Evolutionary conservation across 805 yeast genomes (phyloP), one percentile per base, ranked within the genome.

Genomic region (Blastobotrys chiropterorum): DNA sequence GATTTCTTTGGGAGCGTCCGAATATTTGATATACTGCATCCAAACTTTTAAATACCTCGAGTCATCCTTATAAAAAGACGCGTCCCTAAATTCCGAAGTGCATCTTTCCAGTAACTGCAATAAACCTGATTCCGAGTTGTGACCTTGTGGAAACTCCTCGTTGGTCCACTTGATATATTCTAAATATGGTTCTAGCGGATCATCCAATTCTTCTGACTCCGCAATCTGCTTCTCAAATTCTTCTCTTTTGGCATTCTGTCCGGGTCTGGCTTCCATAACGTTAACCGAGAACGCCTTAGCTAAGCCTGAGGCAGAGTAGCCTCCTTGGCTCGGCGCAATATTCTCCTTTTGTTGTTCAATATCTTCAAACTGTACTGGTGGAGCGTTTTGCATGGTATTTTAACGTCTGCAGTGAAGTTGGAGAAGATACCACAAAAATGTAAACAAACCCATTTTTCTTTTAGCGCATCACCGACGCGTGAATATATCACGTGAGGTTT

Each of bases 41-140:
- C 99, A 92, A 1, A 90, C 75, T 55, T 75, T 77, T 47, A 92
- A 67, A 62, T 86, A 90, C 46, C 97, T 69, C 1, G 92, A 81
- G 64, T 92, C 97, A 64, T 90, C 85, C 53, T 81, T 83, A 65
- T 90, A 92, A 55, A 80, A 81, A 0, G 68, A 68, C 31, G 76
- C 77, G 58, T 85, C 86, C 59, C 82, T 73, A 62, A 88, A 86
- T 54, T 74, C 74, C 40, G 81, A 76, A 0, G 95, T 83, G 58
- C 94, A 85, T 46, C 83, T 70, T 62, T 88, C 95, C 34, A 90
- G 70, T 8, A 86, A 63, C 14, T 67, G 71, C 2, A 89, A 67
- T 47, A 89, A 70, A 0, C 89, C 90, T 56, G 87, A 82, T 45
- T 82, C 84, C 3, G 74, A 71, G 2, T 75, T 72, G 0, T 76